Percentiles rank a stretch among this genome's conserved stretches.
Conservation (phyloP, 352 stramenopile genomes). For the Phytophthora colocasiae region DNA sequence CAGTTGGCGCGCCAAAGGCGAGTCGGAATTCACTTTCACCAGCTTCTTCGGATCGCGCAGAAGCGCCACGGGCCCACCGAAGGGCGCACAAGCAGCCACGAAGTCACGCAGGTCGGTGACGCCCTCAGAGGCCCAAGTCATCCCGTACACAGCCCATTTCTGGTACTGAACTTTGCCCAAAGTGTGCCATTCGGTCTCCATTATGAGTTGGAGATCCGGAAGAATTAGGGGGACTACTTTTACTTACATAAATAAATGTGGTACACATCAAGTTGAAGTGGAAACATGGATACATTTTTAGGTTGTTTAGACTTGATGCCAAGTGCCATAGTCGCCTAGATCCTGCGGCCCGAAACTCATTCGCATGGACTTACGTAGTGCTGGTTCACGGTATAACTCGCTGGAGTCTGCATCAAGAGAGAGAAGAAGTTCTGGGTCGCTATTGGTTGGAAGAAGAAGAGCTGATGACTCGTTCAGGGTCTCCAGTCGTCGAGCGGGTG, state of each 20-base stretch:
- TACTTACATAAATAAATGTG: slow-evolving; percentile 1
- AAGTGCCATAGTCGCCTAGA: slow-evolving; percentile 51
- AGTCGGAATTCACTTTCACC: slow-evolving; percentile 64
- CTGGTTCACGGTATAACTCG: slow-evolving; percentile 78
- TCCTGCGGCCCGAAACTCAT: slow-evolving; percentile 59
- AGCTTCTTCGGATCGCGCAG: slow-evolving; percentile 82
- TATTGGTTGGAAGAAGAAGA: slow-evolving; percentile 46
- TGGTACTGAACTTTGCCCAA: slow-evolving; percentile 89
- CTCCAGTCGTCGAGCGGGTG: slow-evolving; percentile 19
- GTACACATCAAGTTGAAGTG: slow-evolving; percentile 10
- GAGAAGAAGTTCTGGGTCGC: slow-evolving; percentile 32
- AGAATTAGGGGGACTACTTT: slow-evolving; percentile 8
- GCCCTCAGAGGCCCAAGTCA: slow-evolving; percentile 59
- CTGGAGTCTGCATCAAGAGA: slow-evolving; percentile 58
- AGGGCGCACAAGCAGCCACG: slow-evolving; percentile 63
- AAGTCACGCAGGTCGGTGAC: slow-evolving; percentile 76
- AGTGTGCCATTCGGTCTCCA: slow-evolving; percentile 87
- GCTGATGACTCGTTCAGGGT: slow-evolving; percentile 45
- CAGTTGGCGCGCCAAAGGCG: slow-evolving; percentile 60
- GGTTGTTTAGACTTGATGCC: slow-evolving; percentile 39
- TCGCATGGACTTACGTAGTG: slow-evolving; percentile 56
- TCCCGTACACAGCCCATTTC: slow-evolving; percentile 82
- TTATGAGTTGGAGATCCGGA: slow-evolving; percentile 13
- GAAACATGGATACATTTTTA: neutral
- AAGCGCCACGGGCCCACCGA: slow-evolving; percentile 73